Evolutionary conservation across 2,329 filamentous ascomycete genomes (phyloP), one percentile per base, ranked within the genome.

Genomic region (Sphaerostilbella broomeana): DNA sequence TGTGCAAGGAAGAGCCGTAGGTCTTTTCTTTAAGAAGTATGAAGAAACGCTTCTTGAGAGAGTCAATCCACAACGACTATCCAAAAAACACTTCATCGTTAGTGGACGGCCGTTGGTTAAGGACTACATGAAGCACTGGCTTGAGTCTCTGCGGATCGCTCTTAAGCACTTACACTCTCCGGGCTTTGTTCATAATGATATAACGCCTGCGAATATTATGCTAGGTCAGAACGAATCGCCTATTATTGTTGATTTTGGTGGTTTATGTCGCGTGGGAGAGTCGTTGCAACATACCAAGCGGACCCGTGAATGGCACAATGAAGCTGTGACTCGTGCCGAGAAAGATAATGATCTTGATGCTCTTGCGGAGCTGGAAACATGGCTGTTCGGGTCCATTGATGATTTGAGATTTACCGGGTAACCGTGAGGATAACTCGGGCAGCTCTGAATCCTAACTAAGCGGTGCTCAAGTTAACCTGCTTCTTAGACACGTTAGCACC

Each of bases 121-220:
- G 7, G 22, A 24, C 12, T 6, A 6, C 7, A 24, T 24, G 22
- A 24, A 24, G 22, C 7, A 6, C 6, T 12, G 12, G 22, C 22
- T 24, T 6, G 22, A 24, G 7, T 7, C 7, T 12, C 7, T 24
- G 12, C 12, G 6, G 12, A 12, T 6, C 12, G 22, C 7, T 24
- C 6, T 29, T 13, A 7, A 40, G 10, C 31, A 50, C 29, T 15
- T 51, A 3, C 49, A 51, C 31, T 45, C 44, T 3, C 31, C 50
- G 5, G 49, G 46, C 3, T 28, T 44, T 19, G 45, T 44, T 4
- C 49, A 51, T 27, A 51, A 50, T 37, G 46, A 51, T 31, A 21
- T 50, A 16, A 50, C 50, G 26, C 49, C 49, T 2, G 11, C 30
- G 2, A 51, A 51, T 35, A 46, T 51, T 24, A 40, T 51, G 35